Conservation (phyloP, 768 basidiomycete species). For the Neoboletus magnificus region DNA sequence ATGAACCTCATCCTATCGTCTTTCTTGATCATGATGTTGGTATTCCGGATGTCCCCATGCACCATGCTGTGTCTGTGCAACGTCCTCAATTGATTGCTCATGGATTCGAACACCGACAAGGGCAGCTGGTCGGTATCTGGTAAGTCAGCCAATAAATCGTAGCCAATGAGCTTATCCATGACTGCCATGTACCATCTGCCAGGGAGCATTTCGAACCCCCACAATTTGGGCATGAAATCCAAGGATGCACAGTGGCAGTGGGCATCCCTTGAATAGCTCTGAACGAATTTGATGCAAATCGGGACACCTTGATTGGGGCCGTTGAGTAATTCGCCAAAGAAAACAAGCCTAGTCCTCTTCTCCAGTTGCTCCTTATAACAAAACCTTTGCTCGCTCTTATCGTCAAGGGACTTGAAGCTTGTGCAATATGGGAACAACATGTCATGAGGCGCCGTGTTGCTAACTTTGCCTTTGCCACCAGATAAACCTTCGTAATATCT, state of each 20-base stretch:
- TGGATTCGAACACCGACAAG: neutral
- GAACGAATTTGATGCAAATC: too few relatives aligned
- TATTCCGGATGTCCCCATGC: neutral
- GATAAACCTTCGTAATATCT: too few relatives aligned
- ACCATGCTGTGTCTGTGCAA: neutral
- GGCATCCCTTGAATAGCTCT: too few relatives aligned
- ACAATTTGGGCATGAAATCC: neutral
- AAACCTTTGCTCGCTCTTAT: too few relatives aligned
- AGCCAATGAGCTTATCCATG: neutral
- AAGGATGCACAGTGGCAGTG: neutral
- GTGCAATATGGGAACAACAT: too few relatives aligned
- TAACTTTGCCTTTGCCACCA: too few relatives aligned
- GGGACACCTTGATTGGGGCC: too few relatives aligned
- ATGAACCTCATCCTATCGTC: neutral
- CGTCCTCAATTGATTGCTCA: neutral
- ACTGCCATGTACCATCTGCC: neutral
- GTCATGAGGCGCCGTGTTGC: too few relatives aligned
- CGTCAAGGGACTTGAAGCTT: too few relatives aligned
- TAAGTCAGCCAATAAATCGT: neutral
- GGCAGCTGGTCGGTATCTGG: rapidly evolving
- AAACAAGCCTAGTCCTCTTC: too few relatives aligned
- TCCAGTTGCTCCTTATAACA: too few relatives aligned
- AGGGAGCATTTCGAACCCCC: neutral
- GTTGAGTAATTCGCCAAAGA: too few relatives aligned
- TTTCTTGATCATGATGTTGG: neutral